A percentile compares a stretch with the other conserved stretches of the same genome.
phyloP scores from a whole-genome alignment of 78 protist species.

The Polysphondylium violaceum region DNA sequence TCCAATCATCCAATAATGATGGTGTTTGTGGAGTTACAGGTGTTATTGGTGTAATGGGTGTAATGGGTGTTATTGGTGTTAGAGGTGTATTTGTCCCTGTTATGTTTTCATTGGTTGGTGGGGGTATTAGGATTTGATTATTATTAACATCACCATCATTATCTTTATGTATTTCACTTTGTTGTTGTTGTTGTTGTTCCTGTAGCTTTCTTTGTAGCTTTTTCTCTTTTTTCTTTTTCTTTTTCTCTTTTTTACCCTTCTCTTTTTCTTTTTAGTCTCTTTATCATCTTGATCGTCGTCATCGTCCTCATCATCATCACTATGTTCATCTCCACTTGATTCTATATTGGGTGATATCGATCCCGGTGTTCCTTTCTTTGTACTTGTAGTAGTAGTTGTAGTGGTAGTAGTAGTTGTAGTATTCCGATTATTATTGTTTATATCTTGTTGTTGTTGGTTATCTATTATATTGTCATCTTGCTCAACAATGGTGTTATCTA shows the following conservation, averaged over 20 bases:
- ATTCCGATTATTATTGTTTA: not conserved
- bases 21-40: not conserved
- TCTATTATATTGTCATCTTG: no score
- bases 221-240: conserved; percentile 8
- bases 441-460: no score
- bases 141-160: not conserved
- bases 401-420: not conserved
- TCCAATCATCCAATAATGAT: conserved; percentile 1
- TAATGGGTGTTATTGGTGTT: not conserved
- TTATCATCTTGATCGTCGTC: not conserved
- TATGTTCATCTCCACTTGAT: not conserved
- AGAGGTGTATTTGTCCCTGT: not conserved
- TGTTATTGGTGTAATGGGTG: conserved; percentile 9
- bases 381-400: not conserved
- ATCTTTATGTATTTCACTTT: conserved; percentile 6
- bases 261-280: not conserved
- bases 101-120: not conserved
- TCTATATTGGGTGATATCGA: not conserved
- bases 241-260: conserved; percentile 17
- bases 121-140: not conserved
- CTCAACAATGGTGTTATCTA: no score
- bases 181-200: conserved; percentile 17
- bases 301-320: not conserved
- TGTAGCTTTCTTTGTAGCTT: conserved; percentile 4
- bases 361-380: not conserved